Conservation (phyloP, 768 basidiomycete genomes). For the Kwoniella pini region DNA sequence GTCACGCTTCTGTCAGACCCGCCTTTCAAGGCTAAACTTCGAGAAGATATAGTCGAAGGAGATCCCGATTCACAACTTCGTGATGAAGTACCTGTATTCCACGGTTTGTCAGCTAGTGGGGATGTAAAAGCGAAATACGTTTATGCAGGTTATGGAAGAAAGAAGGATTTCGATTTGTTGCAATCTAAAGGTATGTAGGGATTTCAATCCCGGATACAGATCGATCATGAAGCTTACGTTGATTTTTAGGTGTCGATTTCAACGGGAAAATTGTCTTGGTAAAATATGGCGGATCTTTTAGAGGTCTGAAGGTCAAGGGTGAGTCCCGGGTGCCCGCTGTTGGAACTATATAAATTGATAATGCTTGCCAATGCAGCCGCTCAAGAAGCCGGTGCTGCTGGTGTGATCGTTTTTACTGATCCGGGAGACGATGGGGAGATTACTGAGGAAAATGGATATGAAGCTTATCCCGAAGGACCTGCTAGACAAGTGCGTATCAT, state of each 20-base stretch:
- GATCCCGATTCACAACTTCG: slow-evolving; percentile 74
- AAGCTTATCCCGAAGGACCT: slow-evolving; percentile 77
- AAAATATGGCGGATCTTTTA: slow-evolving; percentile 71
- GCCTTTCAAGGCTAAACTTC: slow-evolving; percentile 70
- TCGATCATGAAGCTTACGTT: not conserved
- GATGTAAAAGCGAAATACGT: slow-evolving; percentile 62
- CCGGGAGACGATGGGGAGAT: slow-evolving; percentile 81
- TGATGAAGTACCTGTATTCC: slow-evolving; percentile 75
- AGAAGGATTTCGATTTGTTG: slow-evolving; percentile 72
- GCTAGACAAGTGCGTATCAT: slow-evolving; percentile 70
- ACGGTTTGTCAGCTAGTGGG: slow-evolving; percentile 77
- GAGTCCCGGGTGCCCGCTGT: not conserved
- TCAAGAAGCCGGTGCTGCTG: slow-evolving; percentile 76
- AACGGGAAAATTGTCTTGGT: slow-evolving; percentile 75
- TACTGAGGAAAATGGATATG: slow-evolving; percentile 72
- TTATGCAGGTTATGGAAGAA: slow-evolving; percentile 78
- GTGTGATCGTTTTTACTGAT: slow-evolving; percentile 74
- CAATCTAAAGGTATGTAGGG: slow-evolving; percentile 58
- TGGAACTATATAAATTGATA: not conserved
- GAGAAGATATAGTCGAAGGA: slow-evolving; percentile 69
- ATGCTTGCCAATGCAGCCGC: slow-evolving; percentile 58
- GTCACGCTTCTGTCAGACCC: slow-evolving; percentile 65
- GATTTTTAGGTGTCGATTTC: slow-evolving; percentile 65
- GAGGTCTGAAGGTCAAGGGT: slow-evolving; percentile 74
- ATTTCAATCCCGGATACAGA: not conserved